Evolutionary conservation across 768 basidiomycete genomes (phyloP), one percentile per base, ranked within the genome.

Genomic region (Kwoniella pini): DNA sequence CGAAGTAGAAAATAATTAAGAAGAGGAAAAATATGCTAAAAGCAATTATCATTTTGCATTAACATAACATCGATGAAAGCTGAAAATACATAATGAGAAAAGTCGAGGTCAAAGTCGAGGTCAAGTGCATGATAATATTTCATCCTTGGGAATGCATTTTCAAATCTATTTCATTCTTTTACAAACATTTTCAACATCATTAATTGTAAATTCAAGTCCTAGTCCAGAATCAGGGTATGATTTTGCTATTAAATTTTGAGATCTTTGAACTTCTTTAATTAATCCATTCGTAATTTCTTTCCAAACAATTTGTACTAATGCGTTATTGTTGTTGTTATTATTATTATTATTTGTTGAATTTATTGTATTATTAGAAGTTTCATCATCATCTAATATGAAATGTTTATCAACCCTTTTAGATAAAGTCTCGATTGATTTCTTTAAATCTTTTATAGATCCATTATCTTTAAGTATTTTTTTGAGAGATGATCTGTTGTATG

Each of bases 341-440:
- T n/a, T n/a, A n/a, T n/a, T n/a, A n/a, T n/a, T n/a, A n/a, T n/a
- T n/a, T n/a, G n/a, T n/a, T n/a, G 63, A 42, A 33, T 65, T 64
- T 12, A 45, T 53, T 33, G 24, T 39, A 17, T 21, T 46, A 11
- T 33, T 44, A 9, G 45, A 24, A 38, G 21, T 42, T 33, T 87
- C 86, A 0, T 85, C 85, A 69, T 93, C 90, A 5, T 87, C 87
- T 71, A 65, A 52, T 11, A 57, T 58, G 53, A 96, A 97, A 74
- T 98, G 95, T 78, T 98, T 98, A 79, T 95, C 91, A 27, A 98
- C 90, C 10, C 95, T 86, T 74, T 90, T 90, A 79, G 87, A 88
- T 36, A 98, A 82, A 7, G 84, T 84, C 56, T 97, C 95, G 52
- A 95, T 81, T 62, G 89, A 83, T 76, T 95, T 95, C 36, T 90